Evolutionary conservation across 164 flowering plant genomes (phyloP), one percentile per base, ranked within the genome.

Genomic region (Vitis amurensis): DNA sequence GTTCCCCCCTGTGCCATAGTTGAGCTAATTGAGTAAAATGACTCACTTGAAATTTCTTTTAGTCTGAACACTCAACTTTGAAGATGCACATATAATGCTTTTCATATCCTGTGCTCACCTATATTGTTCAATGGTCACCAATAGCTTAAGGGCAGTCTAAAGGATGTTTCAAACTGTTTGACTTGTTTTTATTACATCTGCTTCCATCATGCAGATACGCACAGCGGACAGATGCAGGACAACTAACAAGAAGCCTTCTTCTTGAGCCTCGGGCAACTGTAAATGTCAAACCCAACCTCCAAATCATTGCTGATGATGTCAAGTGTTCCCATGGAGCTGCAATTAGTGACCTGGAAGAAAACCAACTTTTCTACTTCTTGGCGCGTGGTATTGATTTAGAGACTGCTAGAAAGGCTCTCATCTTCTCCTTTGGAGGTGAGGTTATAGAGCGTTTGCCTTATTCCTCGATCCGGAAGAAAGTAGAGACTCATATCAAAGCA

Each of bases 291-390:
- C 97, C 99, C 1, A 93, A 91, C 75, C 97, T 95, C 68, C 97
- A 93, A 76, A 93, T 93, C 10, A 80, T 89, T 37, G 98, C 98
- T 9, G 97, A 95, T 72, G 93, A 93, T 64, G 99, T 93, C 9
- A 90, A 87, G 78, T 95, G 99, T 77, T 89, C 94, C 15, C 98
- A 95, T 73, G 98, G 99, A 78, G 98, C 98, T 79, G 91, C 98
- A 55, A 90, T 93, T 51, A 87, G 99, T 64, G 93, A 91, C 73
- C 79, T 95, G 8, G 99, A 93, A 82, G 90, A 90, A 14, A 76
- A 87, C 71, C 97, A 89, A 58, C 93, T 93, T 63, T 90, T 95
- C 83, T 93, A 95, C 75, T 88, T 91, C 56, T 88, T 52, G 51
- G 88, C 97, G 5, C 94, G 97, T 0, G 98, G 99, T 49, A 73